Evolutionary conservation across 1,284 basidiomycete genomes (phyloP).

Genomic region (Tylopilus sp.): DNA sequence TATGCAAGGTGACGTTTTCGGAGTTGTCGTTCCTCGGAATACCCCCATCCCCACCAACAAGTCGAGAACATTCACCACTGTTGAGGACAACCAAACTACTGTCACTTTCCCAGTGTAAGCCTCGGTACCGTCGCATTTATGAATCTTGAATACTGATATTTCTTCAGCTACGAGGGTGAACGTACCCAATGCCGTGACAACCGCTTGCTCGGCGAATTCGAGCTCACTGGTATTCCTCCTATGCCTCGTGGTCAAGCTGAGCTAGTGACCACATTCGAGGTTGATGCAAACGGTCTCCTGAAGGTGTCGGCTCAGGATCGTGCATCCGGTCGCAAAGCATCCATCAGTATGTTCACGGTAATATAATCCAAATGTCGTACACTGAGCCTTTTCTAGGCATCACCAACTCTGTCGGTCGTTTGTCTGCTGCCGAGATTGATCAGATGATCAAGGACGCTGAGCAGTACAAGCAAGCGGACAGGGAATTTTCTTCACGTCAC

Average conservation of each 20-base stretch:
- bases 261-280: conserved; percentile 94
- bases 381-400: conserved; percentile 53
- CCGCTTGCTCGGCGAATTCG: conserved; percentile 94
- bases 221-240: conserved; percentile 94
- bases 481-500: conserved; percentile 93
- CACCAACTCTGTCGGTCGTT: conserved; percentile 94
- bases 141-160: conserved; percentile 9
- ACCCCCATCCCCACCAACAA: conserved; percentile 98
- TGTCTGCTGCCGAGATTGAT: conserved; percentile 92
- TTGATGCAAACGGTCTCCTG: conserved; percentile 94
- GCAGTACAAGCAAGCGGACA: conserved; percentile 94
- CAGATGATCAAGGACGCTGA: conserved; percentile 99
- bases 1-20: conserved; percentile 98
- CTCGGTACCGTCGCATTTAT: background rate
- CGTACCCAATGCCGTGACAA: conserved; percentile 97
- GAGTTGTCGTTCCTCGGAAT: conserved; percentile 95
- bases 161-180: conserved; percentile 85
- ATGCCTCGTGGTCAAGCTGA: conserved; percentile 97
- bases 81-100: conserved; percentile 97
- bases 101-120: conserved; percentile 94
- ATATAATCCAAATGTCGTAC: conserved; percentile 2
- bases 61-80: conserved; percentile 93
- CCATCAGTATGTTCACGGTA: conserved; percentile 67
- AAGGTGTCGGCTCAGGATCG: conserved; percentile 95
- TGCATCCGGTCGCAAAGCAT: conserved; percentile 93